A percentile compares a stretch with the other conserved stretches of the same genome.
Conservation (phyloP, 225 moss, liverwort and hornwort species). For the Climacium dendroides region DNA sequence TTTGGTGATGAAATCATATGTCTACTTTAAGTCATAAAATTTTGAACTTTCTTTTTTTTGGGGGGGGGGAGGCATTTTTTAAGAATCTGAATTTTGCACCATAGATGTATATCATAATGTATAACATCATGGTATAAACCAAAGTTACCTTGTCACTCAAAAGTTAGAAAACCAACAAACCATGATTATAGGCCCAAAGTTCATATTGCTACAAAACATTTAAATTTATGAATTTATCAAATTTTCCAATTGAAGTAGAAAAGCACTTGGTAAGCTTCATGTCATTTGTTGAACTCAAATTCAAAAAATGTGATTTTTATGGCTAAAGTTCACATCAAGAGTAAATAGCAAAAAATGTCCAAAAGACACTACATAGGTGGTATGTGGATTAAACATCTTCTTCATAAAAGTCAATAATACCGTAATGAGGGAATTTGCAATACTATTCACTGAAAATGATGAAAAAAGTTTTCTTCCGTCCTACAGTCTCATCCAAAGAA, state of each 20-base stretch:
- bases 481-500: fast-evolving
- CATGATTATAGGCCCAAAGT: not conserved
- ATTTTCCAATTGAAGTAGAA: not conserved
- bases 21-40: no score
- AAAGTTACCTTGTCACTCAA: not conserved
- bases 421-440: not conserved
- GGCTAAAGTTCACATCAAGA: not conserved
- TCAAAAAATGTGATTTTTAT: not conserved
- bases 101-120: not conserved
- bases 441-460: not conserved
- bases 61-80: no score
- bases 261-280: not conserved
- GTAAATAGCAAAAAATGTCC: not conserved
- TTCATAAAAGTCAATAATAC: fast-evolving
- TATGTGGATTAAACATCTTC: not conserved
- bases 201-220: not conserved
- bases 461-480: fast-evolving
- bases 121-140: not conserved
- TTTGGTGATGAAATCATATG: not conserved
- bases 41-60: no score
- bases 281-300: not conserved
- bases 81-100: no score
- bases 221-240: not conserved
- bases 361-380: fast-evolving
- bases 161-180: not conserved